These are phyloP conservation scores for Mangifera indica DNA, from an alignment of 345 rosid genomes.

Conservation along the genomic window DNA sequence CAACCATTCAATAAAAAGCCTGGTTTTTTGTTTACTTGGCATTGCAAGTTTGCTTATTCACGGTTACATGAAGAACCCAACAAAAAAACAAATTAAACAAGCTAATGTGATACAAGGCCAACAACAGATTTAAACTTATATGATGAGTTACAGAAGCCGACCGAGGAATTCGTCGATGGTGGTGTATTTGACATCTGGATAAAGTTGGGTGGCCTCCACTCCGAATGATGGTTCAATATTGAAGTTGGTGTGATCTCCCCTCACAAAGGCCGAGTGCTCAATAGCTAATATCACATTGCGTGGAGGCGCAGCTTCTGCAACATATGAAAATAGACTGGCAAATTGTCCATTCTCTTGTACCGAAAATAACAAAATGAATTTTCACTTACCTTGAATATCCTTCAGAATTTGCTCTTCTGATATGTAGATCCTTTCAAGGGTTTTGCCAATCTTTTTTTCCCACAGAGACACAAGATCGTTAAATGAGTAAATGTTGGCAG, in stretches of 20 bases:
- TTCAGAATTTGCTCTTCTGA: constrained; percentile 53
- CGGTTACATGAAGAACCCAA: no score
- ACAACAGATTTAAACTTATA: no score
- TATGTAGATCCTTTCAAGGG: constrained; percentile 44
- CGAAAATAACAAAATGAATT: no score
- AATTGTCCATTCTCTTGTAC: no score
- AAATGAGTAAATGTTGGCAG: constrained; percentile 47
- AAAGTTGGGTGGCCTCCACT: constrained; percentile 50
- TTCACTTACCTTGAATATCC: constrained; percentile 39
- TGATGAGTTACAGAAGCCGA: constrained; percentile 29
- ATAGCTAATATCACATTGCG: not conserved
- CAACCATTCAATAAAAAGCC: no score
- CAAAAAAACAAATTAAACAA: no score
- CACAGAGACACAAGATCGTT: constrained; percentile 57
- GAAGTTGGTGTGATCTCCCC: constrained; percentile 43
- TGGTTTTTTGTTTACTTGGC: no score
- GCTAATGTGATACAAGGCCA: no score
- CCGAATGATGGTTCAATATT: constrained; percentile 49
- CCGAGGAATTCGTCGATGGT: constrained; percentile 45
- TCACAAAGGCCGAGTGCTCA: not conserved
- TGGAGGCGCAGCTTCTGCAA: not conserved
- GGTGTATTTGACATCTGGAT: constrained; percentile 47
- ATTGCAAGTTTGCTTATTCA: no score
- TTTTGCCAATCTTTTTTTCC: constrained; percentile 62
- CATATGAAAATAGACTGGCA: not conserved